Conservation (phyloP, 768 basidiomycete genomes). For the Termitomyces sp. region DNA sequence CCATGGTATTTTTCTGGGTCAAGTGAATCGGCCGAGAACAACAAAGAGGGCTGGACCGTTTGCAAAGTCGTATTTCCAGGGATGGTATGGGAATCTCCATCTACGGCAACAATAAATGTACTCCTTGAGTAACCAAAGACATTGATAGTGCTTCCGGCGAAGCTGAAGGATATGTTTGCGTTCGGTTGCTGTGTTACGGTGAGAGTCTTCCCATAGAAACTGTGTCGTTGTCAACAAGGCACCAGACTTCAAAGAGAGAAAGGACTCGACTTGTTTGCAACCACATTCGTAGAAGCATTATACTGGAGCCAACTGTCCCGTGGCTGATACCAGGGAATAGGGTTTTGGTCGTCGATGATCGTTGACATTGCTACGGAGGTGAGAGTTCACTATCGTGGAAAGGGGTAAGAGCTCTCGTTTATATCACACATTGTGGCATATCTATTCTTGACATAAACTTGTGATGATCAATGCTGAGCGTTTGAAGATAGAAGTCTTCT, state of each 20-base stretch:
- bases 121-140: background rate
- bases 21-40: background rate
- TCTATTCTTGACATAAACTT: background rate
- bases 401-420: background rate
- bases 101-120: background rate
- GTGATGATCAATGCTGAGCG: background rate
- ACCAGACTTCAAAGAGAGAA: background rate
- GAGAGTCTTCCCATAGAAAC: background rate
- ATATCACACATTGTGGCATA: background rate
- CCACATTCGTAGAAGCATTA: background rate
- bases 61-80: background rate
- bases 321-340: background rate
- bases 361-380: background rate
- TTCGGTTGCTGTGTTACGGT: background rate
- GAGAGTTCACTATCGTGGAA: background rate
- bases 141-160: background rate
- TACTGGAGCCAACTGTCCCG: background rate
- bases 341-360: constrained; percentile 1
- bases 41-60: background rate
- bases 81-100: background rate
- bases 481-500: background rate
- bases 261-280: background rate
- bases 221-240: background rate
- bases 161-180: background rate
- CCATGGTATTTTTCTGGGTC: background rate